Conservation (phyloP, 1,284 basidiomycete species). For the Heliocybe sulcata region DNA sequence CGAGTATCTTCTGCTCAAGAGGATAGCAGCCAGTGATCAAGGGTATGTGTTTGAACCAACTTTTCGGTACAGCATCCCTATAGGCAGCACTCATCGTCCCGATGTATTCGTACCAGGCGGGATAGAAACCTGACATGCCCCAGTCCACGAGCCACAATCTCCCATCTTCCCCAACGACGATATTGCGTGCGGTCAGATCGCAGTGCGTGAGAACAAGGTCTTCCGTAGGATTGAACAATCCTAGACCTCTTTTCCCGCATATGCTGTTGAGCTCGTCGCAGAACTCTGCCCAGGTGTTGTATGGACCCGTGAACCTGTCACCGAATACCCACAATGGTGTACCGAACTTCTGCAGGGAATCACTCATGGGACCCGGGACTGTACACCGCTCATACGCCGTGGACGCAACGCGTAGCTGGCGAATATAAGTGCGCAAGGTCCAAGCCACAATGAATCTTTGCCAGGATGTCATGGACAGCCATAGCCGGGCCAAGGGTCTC, state of each 20-base stretch:
- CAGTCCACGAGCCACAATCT: neutral
- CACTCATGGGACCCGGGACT: neutral
- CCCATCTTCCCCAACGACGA: neutral
- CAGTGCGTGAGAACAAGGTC: neutral
- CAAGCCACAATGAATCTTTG: constrained; percentile 3
- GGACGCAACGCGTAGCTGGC: constrained; percentile 1
- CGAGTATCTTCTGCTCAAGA: neutral
- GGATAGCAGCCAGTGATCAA: neutral
- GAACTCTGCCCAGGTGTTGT: neutral
- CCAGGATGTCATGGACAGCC: constrained; percentile 3
- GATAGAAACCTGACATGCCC: neutral
- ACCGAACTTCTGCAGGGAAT: neutral
- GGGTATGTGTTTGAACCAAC: neutral
- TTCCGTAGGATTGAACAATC: neutral
- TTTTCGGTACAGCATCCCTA: neutral
- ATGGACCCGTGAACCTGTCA: neutral
- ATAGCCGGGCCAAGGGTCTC: neutral
- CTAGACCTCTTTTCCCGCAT: neutral
- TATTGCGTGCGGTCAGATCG: neutral
- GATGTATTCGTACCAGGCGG: neutral
- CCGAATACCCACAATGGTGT: neutral
- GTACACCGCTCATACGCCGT: neutral
- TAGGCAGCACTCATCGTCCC: neutral
- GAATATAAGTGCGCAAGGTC: constrained; percentile 15
- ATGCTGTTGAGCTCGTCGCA: neutral